These are phyloP conservation scores for Aegilops sharonensis DNA, from an alignment of 176 grass and related monocot species.

Conservation along the genomic window DNA sequence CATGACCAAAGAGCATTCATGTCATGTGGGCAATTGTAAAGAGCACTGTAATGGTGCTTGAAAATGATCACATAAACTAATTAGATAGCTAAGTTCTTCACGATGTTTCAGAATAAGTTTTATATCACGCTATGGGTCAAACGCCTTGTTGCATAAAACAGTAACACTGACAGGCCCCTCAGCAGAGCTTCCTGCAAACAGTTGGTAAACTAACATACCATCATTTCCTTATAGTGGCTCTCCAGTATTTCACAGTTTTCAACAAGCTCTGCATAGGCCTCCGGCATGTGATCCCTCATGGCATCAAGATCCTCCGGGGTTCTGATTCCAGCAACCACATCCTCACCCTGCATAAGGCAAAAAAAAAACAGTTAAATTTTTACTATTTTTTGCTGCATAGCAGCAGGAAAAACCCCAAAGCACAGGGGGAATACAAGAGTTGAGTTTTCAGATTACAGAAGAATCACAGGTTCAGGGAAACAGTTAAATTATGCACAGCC, in stretches of 20 bases:
- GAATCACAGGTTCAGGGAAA: too few species aligned
- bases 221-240: constrained; percentile 96
- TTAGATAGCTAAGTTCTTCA: not conserved
- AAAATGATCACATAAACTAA: not conserved
- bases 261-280: constrained; percentile 80
- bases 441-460: too few species aligned
- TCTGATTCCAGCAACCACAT: constrained; percentile 97
- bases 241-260: constrained; percentile 95
- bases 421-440: too few species aligned
- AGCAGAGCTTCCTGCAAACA: constrained; percentile 10
- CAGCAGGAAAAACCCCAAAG: too few species aligned
- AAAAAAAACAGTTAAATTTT: not conserved
- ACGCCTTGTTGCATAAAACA: not conserved
- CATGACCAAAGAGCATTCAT: not conserved
- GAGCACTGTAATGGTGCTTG: not conserved
- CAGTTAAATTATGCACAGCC: not conserved
- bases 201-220: constrained; percentile 48
- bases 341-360: constrained; percentile 66
- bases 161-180: not conserved
- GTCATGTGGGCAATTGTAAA: not conserved
- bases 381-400: too few species aligned
- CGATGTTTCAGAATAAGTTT: not conserved
- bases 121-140: not conserved
- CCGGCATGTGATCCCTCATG: constrained; percentile 70
- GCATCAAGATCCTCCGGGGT: constrained; percentile 79